Base-by-base conservation (phyloP, 768 basidiomycete genomes). In the Tremella mesenterica region DNA sequence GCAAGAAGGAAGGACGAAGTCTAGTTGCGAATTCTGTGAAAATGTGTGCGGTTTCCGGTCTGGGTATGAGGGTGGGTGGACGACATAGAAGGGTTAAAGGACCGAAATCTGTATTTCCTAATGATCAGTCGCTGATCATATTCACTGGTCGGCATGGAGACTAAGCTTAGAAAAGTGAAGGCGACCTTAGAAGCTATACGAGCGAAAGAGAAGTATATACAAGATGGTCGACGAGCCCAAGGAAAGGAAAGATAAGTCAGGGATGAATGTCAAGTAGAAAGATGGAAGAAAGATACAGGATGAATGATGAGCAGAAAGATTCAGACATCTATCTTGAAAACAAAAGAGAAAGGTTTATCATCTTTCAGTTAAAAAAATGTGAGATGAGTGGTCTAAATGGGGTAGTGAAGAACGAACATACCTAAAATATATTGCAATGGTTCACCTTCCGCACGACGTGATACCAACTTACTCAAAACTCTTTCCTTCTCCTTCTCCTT, bases 381-480 rank as follows among this genome's bases (percentile, higher is more conserved):
- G n/a, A n/a, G n/a, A n/a, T n/a, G n/a, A n/a, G n/a, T n/a, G n/a
- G n/a, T n/a, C n/a, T n/a, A n/a, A n/a, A n/a, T n/a, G n/a, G n/a
- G n/a, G n/a, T n/a, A n/a, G 47, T 25, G 29, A 7, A 26, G 34
- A 12, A 44, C 51, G 52, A 34, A 75, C 76, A 52, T 69, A 86
- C 90, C 89, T 47, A 95, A 77, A 61, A 95, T 88, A 72, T 92
- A 95, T 70, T 92, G 88, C 16, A 95, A 76, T 0, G 90, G 90
- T 73, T 89, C 87, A 10, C 86, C 86, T 14, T 61, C 56, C 26
- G 79, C 65, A 59, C 90, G 76, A 18, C 85, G 79, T 16, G 71
- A 65, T 33, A 91, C 77, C 77, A 85, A 79, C 25, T 30, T 30
- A 26, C 41, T 48, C 20, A 74, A 28, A n/a, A n/a, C n/a, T n/a